Conservation (phyloP, 352 stramenopile species). For the Globisporangium okanoganense region DNA sequence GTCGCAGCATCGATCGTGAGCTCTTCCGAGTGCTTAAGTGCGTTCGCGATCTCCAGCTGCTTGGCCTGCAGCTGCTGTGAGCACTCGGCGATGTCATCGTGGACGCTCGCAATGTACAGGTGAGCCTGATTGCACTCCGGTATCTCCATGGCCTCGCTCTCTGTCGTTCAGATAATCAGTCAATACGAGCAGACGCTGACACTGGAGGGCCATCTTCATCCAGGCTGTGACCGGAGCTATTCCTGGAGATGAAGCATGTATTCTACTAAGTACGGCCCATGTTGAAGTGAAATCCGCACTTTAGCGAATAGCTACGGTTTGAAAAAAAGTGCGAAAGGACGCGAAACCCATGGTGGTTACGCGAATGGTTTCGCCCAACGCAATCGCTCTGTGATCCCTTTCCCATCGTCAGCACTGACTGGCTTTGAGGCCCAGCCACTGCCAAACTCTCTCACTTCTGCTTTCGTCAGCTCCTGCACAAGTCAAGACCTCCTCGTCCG, state of each 20-base stretch:
- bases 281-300: background rate
- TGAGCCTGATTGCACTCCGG: constrained; percentile 29
- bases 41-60: constrained; percentile 28
- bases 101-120: constrained; percentile 36
- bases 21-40: constrained; percentile 40
- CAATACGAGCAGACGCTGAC: background rate
- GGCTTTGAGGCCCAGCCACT: background rate
- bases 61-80: constrained; percentile 37
- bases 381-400: background rate
- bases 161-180: background rate
- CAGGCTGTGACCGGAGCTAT: constrained; percentile 2
- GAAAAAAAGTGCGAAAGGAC: background rate
- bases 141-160: constrained; percentile 20
- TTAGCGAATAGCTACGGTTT: background rate
- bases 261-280: background rate
- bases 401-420: background rate
- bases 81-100: constrained; percentile 29
- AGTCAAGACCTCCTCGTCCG: background rate
- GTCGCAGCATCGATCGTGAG: constrained; percentile 46
- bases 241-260: background rate
- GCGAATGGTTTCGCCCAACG: background rate
- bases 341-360: background rate
- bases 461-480: background rate
- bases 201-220: background rate
- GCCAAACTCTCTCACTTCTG: background rate